Conservation (phyloP, 371 early-diverging fungal species). For the Actinomucor elegans region DNA sequence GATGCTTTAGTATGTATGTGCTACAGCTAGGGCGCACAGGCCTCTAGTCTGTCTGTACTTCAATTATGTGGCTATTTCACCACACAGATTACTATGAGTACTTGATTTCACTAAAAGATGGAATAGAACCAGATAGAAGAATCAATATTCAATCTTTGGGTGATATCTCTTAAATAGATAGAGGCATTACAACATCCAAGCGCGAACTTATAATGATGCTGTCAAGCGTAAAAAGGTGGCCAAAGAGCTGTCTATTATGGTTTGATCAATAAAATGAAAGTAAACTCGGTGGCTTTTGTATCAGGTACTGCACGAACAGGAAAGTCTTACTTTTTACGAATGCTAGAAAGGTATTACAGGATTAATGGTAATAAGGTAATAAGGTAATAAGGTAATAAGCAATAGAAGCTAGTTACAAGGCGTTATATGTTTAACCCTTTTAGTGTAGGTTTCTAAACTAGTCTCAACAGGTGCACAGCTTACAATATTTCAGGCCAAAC, state of each 20-base stretch:
- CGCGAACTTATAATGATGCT: not conserved
- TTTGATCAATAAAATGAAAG: not conserved
- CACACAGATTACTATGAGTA: too few species aligned
- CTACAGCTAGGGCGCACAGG: too few species aligned
- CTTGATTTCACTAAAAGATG: too few species aligned
- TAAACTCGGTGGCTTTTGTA: not conserved
- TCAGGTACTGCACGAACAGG: slow-evolving; percentile 2
- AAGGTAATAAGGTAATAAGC: too few species aligned
- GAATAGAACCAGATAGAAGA: not conserved
- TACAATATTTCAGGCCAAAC: not conserved
- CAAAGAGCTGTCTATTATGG: not conserved
- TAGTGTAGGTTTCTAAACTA: slow-evolving; percentile 1
- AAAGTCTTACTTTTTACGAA: not conserved
- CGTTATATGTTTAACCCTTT: too few species aligned
- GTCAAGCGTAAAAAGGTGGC: not conserved
- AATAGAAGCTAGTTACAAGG: not conserved
- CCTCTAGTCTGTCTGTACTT: too few species aligned
- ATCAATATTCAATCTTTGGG: not conserved
- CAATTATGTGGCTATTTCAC: too few species aligned
- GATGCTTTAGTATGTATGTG: too few species aligned
- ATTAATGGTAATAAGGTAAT: not conserved
- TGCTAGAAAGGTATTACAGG: slow-evolving; percentile 4
- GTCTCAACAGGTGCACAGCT: not conserved
- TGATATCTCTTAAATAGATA: not conserved
- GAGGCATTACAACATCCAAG: not conserved